Conservation (phyloP, 106 monocot species). For the Platanthera zijinensis region DNA sequence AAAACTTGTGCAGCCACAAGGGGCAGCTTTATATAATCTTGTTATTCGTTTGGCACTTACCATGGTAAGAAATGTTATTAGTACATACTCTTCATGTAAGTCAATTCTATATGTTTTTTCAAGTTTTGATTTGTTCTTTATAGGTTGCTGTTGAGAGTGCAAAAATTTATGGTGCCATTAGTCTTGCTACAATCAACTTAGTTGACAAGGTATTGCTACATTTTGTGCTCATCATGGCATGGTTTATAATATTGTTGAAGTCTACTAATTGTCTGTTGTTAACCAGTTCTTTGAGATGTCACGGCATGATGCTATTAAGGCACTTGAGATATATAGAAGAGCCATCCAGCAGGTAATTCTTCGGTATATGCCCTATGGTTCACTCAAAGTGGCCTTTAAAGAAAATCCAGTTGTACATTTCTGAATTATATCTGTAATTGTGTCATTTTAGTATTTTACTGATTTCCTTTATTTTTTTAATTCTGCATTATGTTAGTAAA, state of each 20-base stretch:
- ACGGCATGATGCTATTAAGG: constrained; percentile 71
- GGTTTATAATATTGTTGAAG: not conserved
- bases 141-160: constrained; percentile 89
- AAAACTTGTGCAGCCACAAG: constrained; percentile 54
- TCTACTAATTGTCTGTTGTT: not conserved
- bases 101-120: not conserved
- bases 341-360: constrained; percentile 76
- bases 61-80: constrained; percentile 10
- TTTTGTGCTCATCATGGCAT: not conserved
- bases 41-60: constrained; percentile 65
- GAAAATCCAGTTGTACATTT: no score
- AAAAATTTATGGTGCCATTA: constrained; percentile 77
- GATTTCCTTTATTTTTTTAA: no score
- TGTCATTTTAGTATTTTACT: no score
- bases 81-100: not conserved
- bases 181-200: constrained; percentile 76
- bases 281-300: constrained; percentile 98
- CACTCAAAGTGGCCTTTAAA: not conserved
- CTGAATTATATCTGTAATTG: no score
- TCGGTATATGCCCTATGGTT: not conserved
- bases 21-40: constrained; percentile 48
- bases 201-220: constrained; percentile 75
- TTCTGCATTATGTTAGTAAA: no score
- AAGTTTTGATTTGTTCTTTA: constrained; percentile 9
- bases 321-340: constrained; percentile 82